These are phyloP conservation scores for Parmales sp. DNA, from an alignment of 108 stramenopile species.

Conservation along the genomic window DNA sequence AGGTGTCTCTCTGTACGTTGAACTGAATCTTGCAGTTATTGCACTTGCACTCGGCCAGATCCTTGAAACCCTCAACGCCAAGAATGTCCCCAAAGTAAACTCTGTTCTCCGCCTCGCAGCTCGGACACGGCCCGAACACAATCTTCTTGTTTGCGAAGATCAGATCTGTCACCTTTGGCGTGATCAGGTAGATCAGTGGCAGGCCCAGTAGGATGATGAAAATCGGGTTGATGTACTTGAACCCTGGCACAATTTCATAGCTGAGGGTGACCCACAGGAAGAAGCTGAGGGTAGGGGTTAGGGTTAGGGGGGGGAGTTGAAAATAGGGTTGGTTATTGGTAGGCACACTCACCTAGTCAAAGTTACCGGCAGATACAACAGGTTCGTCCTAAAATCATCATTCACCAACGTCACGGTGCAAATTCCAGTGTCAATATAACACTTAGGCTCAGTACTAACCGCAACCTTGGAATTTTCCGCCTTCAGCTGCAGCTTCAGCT, in stretches of 20 bases:
- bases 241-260: constrained; percentile 49
- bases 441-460: constrained; percentile 81
- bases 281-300: too few relatives aligned
- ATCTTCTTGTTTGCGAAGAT: constrained; percentile 63
- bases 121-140: constrained; percentile 86
- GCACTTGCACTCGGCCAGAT: constrained; percentile 66
- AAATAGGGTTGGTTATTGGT: too few relatives aligned
- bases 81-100: constrained; percentile 88
- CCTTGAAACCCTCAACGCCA: constrained; percentile 73
- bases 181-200: constrained; percentile 53
- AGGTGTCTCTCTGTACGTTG: constrained; percentile 61
- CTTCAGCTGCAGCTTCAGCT: constrained; percentile 65
- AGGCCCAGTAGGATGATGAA: constrained; percentile 56
- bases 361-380: constrained; percentile 74
- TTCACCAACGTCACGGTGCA: constrained; percentile 77
- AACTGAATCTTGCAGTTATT: constrained; percentile 70
- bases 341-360: too few relatives aligned
- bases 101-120: constrained; percentile 64
- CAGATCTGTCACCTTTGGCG: constrained; percentile 49
- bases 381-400: constrained; percentile 71
- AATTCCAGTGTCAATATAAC: constrained; percentile 90
- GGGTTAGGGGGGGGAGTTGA: too few relatives aligned
- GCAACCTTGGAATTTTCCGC: constrained; percentile 74
- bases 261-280: constrained; percentile 53
- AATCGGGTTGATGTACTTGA: constrained; percentile 61